Conservation (phyloP, 1,284 basidiomycete species). For the Gymnopus androsaceus region DNA sequence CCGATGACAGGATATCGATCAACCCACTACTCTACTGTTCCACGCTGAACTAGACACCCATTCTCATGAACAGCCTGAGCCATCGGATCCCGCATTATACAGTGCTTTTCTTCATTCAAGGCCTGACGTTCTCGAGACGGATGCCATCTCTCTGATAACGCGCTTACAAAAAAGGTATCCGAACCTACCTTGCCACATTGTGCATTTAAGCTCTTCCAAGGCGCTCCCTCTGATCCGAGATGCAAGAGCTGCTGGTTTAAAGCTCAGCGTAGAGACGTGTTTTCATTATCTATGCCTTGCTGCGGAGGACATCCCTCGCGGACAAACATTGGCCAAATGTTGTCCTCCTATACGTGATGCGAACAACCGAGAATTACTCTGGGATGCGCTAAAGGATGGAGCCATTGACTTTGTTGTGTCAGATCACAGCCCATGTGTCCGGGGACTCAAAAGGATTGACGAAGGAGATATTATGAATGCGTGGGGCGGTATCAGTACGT, state of each 20-base stretch:
- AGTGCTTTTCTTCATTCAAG: slow-evolving; percentile 83
- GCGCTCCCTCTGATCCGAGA: slow-evolving; percentile 76
- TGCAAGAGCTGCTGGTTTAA: slow-evolving; percentile 64
- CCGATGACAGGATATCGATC: slow-evolving; percentile 52
- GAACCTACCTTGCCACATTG: slow-evolving; percentile 83
- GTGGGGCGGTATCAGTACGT: slow-evolving; percentile 90
- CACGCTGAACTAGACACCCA: slow-evolving; percentile 82
- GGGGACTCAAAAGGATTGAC: slow-evolving; percentile 79
- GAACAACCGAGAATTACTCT: slow-evolving; percentile 71
- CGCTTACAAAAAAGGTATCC: slow-evolving; percentile 64
- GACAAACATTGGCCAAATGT: slow-evolving; percentile 86
- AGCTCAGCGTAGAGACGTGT: slow-evolving; percentile 89
- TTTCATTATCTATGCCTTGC: slow-evolving; percentile 88
- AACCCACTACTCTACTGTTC: slow-evolving; percentile 75
- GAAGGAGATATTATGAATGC: slow-evolving; percentile 82
- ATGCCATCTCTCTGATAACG: slow-evolving; percentile 78
- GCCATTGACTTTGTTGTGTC: slow-evolving; percentile 89
- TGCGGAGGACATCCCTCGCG: slow-evolving; percentile 65
- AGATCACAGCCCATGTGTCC: slow-evolving; percentile 90
- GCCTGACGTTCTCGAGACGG: slow-evolving; percentile 74
- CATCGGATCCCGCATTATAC: slow-evolving; percentile 59
- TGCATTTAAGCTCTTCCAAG: slow-evolving; percentile 84
- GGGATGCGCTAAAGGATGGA: slow-evolving; percentile 80
- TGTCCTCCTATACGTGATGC: slow-evolving; percentile 88
- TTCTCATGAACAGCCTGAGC: background rate